These are phyloP conservation scores for Clavaria fumosa DNA, from an alignment of 768 basidiomycete genomes.

Conservation along the genomic window DNA sequence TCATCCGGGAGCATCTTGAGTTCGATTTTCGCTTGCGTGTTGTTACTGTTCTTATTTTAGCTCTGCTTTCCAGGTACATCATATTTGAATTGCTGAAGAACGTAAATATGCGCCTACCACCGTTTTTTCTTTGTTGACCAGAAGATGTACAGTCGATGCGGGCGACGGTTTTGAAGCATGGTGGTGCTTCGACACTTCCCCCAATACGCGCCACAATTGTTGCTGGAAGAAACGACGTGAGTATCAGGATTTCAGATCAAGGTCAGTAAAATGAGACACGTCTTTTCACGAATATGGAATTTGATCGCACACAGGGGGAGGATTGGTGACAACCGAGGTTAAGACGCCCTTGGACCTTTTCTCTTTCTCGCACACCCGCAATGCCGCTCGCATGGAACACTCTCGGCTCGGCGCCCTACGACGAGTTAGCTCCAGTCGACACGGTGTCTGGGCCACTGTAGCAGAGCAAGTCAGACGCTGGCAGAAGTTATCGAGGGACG, in stretches of 20 bases:
- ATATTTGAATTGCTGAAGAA: slow-evolving; percentile 85
- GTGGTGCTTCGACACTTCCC: slow-evolving; percentile 29
- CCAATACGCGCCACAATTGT: slow-evolving; percentile 63
- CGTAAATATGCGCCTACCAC: no score
- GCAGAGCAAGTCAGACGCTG: slow-evolving; percentile 55
- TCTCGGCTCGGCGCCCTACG: slow-evolving; percentile 56
- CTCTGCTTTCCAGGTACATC: slow-evolving; percentile 42
- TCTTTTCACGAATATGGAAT: background rate
- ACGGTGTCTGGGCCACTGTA: slow-evolving; percentile 63
- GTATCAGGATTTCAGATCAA: slow-evolving; percentile 83
- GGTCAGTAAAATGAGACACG: slow-evolving; percentile 25
- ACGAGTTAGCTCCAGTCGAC: slow-evolving; percentile 38
- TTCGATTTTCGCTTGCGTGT: slow-evolving; percentile 19
- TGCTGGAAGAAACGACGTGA: slow-evolving; percentile 55
- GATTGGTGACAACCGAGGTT: slow-evolving; percentile 37
- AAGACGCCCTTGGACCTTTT: slow-evolving; percentile 63
- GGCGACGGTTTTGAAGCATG: slow-evolving; percentile 43
- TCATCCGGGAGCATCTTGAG: slow-evolving; percentile 82
- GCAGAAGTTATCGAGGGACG: slow-evolving; percentile 16
- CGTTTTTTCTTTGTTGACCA: slow-evolving; percentile 15
- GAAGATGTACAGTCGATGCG: slow-evolving; percentile 46
- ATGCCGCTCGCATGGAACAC: slow-evolving; percentile 51
- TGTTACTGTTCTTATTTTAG: slow-evolving; percentile 3
- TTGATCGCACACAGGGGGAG: slow-evolving; percentile 39
- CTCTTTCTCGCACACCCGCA: slow-evolving; percentile 79